Conservation (phyloP, 164 flowering plant species). For the Chimonanthus salicifolius region DNA sequence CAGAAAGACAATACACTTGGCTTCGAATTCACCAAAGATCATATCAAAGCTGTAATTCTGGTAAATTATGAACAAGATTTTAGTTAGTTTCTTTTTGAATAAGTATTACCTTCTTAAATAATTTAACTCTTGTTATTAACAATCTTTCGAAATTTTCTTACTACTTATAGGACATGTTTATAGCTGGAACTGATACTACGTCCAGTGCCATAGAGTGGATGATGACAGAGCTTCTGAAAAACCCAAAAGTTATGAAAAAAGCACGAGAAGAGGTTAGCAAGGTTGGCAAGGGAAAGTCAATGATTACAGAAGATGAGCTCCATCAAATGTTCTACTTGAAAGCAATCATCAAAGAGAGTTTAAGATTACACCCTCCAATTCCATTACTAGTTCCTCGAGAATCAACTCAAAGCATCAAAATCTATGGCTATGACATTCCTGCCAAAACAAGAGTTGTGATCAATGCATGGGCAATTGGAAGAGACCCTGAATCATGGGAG, state of each 20-base stretch:
- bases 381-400: slow-evolving; percentile 30
- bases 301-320: slow-evolving; percentile 22
- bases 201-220: background rate
- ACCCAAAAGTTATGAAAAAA: slow-evolving; percentile 3
- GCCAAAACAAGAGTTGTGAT: slow-evolving; percentile 20
- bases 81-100: no score
- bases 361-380: slow-evolving; percentile 28
- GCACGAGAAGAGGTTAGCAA: slow-evolving; percentile 16
- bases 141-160: slow-evolving; percentile 1
- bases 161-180: background rate
- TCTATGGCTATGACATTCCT: slow-evolving; percentile 23
- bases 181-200: background rate
- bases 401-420: slow-evolving; percentile 13
- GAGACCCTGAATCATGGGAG: slow-evolving; percentile 23
- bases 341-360: slow-evolving; percentile 26
- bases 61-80: slow-evolving; percentile 2
- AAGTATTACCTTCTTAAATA: no score
- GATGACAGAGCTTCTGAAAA: background rate
- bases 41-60: slow-evolving; percentile 25
- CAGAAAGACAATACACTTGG: slow-evolving; percentile 9
- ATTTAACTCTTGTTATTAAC: background rate
- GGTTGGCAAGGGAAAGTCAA: slow-evolving; percentile 16
- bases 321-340: slow-evolving; percentile 20
- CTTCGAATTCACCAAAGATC: slow-evolving; percentile 10
- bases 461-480: slow-evolving; percentile 27